Base-by-base conservation (phyloP, 2,329 filamentous ascomycete species). In the Exophiala lecanii-corni region DNA sequence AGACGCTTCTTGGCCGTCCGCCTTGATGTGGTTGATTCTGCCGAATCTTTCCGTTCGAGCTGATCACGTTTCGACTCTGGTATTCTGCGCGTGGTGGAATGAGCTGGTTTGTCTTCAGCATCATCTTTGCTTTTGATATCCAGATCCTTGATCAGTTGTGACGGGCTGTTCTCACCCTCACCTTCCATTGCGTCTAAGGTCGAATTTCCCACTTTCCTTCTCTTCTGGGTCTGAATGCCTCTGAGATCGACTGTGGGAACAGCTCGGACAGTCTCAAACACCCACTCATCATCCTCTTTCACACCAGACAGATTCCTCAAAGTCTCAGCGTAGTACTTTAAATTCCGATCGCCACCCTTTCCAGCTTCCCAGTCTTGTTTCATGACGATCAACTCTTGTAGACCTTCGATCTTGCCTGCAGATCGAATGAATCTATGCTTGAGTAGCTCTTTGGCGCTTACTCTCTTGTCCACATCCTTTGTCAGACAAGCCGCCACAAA, bases 301-400 rank as follows among this genome's bases (percentile, higher is more conserved):
- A 73, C 79, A 78, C 74, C 2, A 77, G 74, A 41, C 25, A 94
- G 76, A 6, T 78, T 82, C 55, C 84, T 79, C 36, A 97, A 72
- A 2, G 91, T 95, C 68, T 97, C 91, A 57, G 95, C 89, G 65
- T 97, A 97, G 65, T 91, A 94, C 57, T 86, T 85, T 1, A 84
- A 77, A 57, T 87, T 84, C 43, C 76, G 79, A 39, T 79, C 78
- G 44, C 81, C 75, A 49, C 79, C 81, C 52, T 80, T 79, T 51
- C 81, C 80, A 33, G 82, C 83, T 61, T 95, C 88, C 70, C 79
- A 94, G 62, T 85, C 81, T 58, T 91, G 86, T 59, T 84, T 85
- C 49, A 87, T 81, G 56, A 65, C 81, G 45, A 97, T 84, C 39
- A 98, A 70, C 62, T 96, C 89, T 59, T 94, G 87, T 45, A 98